phyloP scores from a whole-genome alignment of 345 rosid genomes.

The Toxicodendron radicans region DNA sequence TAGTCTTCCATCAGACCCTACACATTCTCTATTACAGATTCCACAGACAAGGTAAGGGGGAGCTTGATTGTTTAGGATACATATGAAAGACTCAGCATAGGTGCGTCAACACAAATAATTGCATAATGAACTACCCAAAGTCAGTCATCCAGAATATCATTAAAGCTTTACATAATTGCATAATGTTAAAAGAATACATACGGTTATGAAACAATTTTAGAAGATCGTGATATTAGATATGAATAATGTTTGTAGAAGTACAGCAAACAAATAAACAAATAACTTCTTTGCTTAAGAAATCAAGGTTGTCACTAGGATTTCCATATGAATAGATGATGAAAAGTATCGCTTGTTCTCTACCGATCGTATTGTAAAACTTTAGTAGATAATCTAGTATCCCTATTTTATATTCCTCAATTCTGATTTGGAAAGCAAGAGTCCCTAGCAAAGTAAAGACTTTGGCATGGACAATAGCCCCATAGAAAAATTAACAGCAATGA shows the following conservation, averaged over 20 bases:
- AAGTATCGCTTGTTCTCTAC: too few species aligned
- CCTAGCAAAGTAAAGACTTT: too few species aligned
- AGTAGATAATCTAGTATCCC: too few species aligned
- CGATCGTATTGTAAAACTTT: too few species aligned
- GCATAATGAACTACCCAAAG: neutral
- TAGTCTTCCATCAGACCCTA: neutral
- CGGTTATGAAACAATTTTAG: neutral
- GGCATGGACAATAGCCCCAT: too few species aligned
- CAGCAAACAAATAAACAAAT: neutral
- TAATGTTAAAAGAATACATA: too few species aligned
- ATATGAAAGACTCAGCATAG: neutral
- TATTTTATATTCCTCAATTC: too few species aligned
- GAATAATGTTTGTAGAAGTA: neutral
- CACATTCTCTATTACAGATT: slow-evolving; percentile 1
- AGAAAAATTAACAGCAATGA: too few species aligned
- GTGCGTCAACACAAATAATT: neutral
- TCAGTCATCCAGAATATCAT: neutral
- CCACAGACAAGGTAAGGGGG: neutral
- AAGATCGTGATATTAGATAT: neutral
- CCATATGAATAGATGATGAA: neutral
- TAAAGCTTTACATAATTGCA: neutral
- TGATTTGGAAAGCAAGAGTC: too few species aligned
- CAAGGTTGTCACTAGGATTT: neutral
- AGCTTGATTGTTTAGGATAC: neutral
- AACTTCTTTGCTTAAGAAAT: neutral